A percentile compares a stretch with the other conserved stretches of the same genome.
Evolutionary conservation across 495 filamentous ascomycete genomes (phyloP).

Genomic region (Aspergillus sparsus): DNA sequence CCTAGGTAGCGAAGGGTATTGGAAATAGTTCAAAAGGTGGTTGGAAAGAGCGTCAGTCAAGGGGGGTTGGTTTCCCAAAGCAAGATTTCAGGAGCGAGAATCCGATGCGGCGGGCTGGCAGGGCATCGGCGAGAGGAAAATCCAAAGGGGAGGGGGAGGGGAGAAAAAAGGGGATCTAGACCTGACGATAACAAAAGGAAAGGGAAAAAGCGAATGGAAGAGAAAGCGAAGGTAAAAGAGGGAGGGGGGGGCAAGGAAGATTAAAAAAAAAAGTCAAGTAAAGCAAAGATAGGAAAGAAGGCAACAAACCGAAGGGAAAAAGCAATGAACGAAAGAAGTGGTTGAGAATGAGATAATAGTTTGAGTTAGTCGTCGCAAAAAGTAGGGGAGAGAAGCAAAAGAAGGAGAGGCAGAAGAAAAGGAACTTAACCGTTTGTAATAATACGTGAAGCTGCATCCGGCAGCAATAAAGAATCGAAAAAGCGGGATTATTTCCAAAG

Average conservation of each 20-base stretch:
- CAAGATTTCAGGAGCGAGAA: slow-evolving; percentile 10
- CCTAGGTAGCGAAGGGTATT: not conserved
- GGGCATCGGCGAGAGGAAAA: slow-evolving; percentile 18
- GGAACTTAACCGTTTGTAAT: slow-evolving; percentile 6
- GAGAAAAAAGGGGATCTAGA: slow-evolving; percentile 9
- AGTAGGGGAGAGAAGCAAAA: slow-evolving; percentile 17
- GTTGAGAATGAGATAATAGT: not conserved
- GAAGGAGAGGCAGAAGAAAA: slow-evolving; percentile 7
- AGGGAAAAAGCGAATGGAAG: slow-evolving; percentile 17
- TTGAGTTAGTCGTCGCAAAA: slow-evolving; percentile 7
- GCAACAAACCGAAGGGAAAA: slow-evolving; percentile 15
- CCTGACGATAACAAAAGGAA: slow-evolving; percentile 2
- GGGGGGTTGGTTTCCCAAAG: slow-evolving; percentile 1
- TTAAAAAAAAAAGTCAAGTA: slow-evolving; percentile 19
- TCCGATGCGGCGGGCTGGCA: slow-evolving; percentile 29
- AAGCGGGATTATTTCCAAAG: not conserved
- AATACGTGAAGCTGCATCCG: slow-evolving; percentile 20
- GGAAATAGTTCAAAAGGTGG: not conserved
- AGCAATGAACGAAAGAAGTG: slow-evolving; percentile 15
- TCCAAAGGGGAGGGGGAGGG: slow-evolving; percentile 15
- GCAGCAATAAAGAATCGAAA: not conserved
- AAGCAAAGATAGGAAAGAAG: slow-evolving; percentile 15
- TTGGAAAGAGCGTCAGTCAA: not conserved
- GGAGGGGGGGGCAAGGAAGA: slow-evolving; percentile 12
- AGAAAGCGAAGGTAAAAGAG: slow-evolving; percentile 5